phyloP scores from a whole-genome alignment of 345 rosid genomes.

The Citrus cavaleriei region DNA sequence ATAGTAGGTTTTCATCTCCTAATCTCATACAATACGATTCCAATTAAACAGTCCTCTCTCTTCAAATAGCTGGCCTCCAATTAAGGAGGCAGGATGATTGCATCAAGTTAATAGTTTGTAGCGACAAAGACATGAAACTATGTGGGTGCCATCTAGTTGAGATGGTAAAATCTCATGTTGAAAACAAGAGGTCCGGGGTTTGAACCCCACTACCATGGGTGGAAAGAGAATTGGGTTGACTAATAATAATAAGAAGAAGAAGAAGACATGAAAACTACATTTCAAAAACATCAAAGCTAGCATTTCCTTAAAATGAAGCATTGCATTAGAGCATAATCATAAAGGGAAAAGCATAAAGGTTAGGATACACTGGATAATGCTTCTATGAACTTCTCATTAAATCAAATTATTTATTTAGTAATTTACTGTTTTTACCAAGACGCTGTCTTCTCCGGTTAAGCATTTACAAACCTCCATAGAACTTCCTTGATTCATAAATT shows the following conservation, averaged over 20 bases:
- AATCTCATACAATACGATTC: background rate
- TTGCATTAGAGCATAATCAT: background rate
- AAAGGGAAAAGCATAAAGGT: background rate
- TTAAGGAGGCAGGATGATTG: background rate
- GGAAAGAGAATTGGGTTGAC: no score
- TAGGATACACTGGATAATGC: background rate
- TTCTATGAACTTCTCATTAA: background rate
- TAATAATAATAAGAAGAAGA: no score
- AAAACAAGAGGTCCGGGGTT: no score
- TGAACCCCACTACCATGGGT: no score
- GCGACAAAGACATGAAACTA: no score
- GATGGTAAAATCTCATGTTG: no score
- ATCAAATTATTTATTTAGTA: background rate
- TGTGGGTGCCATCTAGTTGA: no score
- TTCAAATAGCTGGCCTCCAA: background rate
- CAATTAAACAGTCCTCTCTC: background rate
- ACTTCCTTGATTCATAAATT: background rate
- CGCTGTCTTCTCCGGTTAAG: background rate
- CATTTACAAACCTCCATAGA: background rate
- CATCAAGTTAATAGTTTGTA: background rate
- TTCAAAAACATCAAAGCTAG: background rate
- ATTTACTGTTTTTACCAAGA: background rate
- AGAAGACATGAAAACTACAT: background rate
- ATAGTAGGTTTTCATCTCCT: background rate
- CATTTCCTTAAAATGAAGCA: background rate